phyloP scores from a whole-genome alignment of 1,139 yeast species.

The Hansenula lynferdii region DNA sequence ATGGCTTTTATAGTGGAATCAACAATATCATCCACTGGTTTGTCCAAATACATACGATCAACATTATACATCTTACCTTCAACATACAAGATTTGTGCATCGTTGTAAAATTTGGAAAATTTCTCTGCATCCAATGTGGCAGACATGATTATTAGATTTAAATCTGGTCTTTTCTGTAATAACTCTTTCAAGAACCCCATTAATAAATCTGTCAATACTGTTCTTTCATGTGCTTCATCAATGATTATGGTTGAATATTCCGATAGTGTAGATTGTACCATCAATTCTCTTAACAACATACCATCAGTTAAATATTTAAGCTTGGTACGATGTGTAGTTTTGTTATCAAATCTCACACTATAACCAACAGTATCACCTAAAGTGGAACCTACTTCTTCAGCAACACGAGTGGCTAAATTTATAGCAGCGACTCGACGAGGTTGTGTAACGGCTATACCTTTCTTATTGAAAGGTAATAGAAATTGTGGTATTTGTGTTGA shows the following conservation, averaged over 20 bases:
- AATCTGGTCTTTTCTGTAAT: constrained; percentile 40
- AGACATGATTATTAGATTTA: constrained; percentile 68
- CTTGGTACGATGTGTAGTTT: constrained; percentile 48
- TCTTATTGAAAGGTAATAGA: constrained; percentile 46
- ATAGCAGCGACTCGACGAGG: constrained; percentile 98
- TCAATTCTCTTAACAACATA: constrained; percentile 88
- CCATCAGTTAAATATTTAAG: constrained; percentile 93
- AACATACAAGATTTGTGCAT: constrained; percentile 76
- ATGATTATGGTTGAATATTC: constrained; percentile 76
- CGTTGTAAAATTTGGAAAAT: constrained; percentile 70
- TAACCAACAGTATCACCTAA: constrained; percentile 90
- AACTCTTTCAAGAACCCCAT: constrained; percentile 82
- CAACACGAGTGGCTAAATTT: constrained; percentile 86
- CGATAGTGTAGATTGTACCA: constrained; percentile 62
- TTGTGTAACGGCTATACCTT: constrained; percentile 85
- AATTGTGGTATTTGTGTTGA: constrained; percentile 98
- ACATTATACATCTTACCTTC: constrained; percentile 93
- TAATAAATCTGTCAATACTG: constrained; percentile 83
- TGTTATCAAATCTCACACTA: constrained; percentile 80
- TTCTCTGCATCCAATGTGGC: constrained; percentile 95
- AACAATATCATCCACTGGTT: constrained; percentile 73
- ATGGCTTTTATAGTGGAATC: constrained; percentile 74
- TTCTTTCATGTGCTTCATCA: constrained; percentile 98
- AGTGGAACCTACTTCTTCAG: constrained; percentile 76
- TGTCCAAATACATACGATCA: constrained; percentile 55